Conservation (phyloP, 2,329 filamentous ascomycete species). For the Penicillium freii region DNA sequence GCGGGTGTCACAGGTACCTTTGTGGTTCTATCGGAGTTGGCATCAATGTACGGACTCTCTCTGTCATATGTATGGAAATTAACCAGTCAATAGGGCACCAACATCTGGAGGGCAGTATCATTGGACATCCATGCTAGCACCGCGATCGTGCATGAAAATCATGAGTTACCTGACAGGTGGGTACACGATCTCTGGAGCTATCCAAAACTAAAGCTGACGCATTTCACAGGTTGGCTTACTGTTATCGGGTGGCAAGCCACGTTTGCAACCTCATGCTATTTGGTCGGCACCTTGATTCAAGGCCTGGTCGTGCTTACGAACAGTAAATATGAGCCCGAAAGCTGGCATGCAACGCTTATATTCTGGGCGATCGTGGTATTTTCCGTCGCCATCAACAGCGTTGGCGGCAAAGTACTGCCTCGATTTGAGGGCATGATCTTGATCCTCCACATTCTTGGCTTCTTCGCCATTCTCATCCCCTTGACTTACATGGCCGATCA, state of each 20-base stretch:
- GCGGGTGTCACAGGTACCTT: slow-evolving; percentile 28
- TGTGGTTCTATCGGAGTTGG: slow-evolving; percentile 33
- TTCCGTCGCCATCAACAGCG: slow-evolving; percentile 45
- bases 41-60: slow-evolving; percentile 29
- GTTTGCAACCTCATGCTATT: slow-evolving; percentile 37
- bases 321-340: slow-evolving; percentile 35
- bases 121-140: slow-evolving; percentile 44
- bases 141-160: slow-evolving; percentile 32
- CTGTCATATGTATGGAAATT: background rate
- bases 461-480: slow-evolving; percentile 53
- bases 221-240: slow-evolving; percentile 38
- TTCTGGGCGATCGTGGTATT: slow-evolving; percentile 46
- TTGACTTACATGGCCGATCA: slow-evolving; percentile 45
- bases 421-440: slow-evolving; percentile 51
- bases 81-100: slow-evolving; percentile 25
- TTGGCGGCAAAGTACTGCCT: slow-evolving; percentile 45
- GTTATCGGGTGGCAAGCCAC: slow-evolving; percentile 46
- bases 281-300: slow-evolving; percentile 37
- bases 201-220: background rate
- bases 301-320: slow-evolving; percentile 41
- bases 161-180: slow-evolving; percentile 41
- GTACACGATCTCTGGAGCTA: background rate
- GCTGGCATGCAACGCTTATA: slow-evolving; percentile 53
- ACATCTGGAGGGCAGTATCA: slow-evolving; percentile 42
- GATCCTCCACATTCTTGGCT: slow-evolving; percentile 52